phyloP scores from a whole-genome alignment of 495 filamentous ascomycete genomes.

The Choiromyces venosus region DNA sequence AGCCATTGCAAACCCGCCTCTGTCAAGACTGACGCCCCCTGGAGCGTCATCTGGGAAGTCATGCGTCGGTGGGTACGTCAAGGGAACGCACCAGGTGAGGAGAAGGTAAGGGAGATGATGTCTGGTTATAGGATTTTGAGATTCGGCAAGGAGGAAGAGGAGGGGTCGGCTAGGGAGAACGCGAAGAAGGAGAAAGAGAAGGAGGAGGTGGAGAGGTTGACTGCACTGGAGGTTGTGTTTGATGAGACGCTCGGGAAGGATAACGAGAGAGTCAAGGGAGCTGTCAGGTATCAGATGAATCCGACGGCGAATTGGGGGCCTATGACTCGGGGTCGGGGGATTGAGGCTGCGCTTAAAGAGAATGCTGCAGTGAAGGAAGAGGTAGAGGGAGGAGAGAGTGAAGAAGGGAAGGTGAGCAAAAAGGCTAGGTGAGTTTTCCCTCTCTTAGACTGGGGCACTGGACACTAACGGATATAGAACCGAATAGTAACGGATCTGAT shows the following conservation, averaged over 20 bases:
- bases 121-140: conserved; percentile 60
- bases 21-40: conserved; percentile 85
- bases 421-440: conserved; percentile 14
- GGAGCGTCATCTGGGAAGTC: conserved; percentile 82
- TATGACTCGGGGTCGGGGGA: conserved; percentile 64
- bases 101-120: conserved; percentile 59
- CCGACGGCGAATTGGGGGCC: conserved; percentile 91
- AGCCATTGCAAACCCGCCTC: conserved; percentile 84
- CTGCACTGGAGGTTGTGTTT: conserved; percentile 65
- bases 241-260: conserved; percentile 73
- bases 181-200: conserved; percentile 58
- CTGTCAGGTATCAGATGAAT: conserved; percentile 81
- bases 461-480: conserved; percentile 8
- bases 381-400: conserved; percentile 8
- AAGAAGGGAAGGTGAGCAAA: conserved; percentile 8
- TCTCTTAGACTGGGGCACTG: not conserved
- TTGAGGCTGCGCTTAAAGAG: conserved; percentile 9
- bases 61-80: conserved; percentile 72
- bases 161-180: conserved; percentile 53
- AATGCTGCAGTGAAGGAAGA: not conserved
- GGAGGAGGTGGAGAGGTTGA: conserved; percentile 46
- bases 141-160: conserved; percentile 50
- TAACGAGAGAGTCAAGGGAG: conserved; percentile 52
- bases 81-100: conserved; percentile 54
- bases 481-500: not conserved